A percentile compares a stretch with the other conserved stretches of the same genome.
phyloP scores from a whole-genome alignment of 2,329 filamentous ascomycete genomes.

The Fusarium multiceps region DNA sequence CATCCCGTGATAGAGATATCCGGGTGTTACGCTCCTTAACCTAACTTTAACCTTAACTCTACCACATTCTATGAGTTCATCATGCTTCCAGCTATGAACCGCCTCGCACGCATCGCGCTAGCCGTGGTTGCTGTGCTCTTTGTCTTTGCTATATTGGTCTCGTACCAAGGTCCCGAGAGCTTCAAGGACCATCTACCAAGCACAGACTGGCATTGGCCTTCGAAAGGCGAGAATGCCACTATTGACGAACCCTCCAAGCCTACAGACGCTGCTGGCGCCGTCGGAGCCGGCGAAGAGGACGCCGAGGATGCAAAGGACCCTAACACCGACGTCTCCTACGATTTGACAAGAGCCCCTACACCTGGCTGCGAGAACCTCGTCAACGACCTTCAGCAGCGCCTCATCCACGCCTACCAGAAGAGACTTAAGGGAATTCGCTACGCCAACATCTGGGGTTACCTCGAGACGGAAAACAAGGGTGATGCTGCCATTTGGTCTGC shows the following conservation, averaged over 20 bases:
- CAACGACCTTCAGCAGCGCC: slow-evolving; percentile 45
- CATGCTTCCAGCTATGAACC: slow-evolving; percentile 38
- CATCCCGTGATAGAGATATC: slow-evolving; percentile 31
- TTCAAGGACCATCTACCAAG: slow-evolving; percentile 32
- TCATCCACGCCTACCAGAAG: slow-evolving; percentile 43
- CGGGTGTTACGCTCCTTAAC: slow-evolving; percentile 33
- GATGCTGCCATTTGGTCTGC: slow-evolving; percentile 46
- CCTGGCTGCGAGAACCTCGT: slow-evolving; percentile 42
- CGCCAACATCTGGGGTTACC: slow-evolving; percentile 46
- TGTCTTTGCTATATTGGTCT: slow-evolving; percentile 35
- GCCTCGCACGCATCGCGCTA: slow-evolving; percentile 41
- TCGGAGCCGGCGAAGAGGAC: slow-evolving; percentile 34
- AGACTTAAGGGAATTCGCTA: slow-evolving; percentile 43
- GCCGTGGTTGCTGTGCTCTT: slow-evolving; percentile 41
- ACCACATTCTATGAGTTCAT: slow-evolving; percentile 25
- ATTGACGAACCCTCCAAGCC: slow-evolving; percentile 17
- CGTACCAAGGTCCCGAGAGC: slow-evolving; percentile 36
- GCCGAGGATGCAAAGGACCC: slow-evolving; percentile 25
- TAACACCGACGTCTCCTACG: slow-evolving; percentile 41
- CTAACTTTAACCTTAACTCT: neutral
- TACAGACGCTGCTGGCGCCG: slow-evolving; percentile 17
- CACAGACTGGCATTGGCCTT: slow-evolving; percentile 38
- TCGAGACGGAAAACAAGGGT: slow-evolving; percentile 47
- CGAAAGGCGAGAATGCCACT: slow-evolving; percentile 24
- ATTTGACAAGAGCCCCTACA: slow-evolving; percentile 34